Evolutionary conservation across 2,329 filamentous ascomycete species (phyloP), one percentile per base, ranked within the genome.

Genomic region (Helotiales sp.): DNA sequence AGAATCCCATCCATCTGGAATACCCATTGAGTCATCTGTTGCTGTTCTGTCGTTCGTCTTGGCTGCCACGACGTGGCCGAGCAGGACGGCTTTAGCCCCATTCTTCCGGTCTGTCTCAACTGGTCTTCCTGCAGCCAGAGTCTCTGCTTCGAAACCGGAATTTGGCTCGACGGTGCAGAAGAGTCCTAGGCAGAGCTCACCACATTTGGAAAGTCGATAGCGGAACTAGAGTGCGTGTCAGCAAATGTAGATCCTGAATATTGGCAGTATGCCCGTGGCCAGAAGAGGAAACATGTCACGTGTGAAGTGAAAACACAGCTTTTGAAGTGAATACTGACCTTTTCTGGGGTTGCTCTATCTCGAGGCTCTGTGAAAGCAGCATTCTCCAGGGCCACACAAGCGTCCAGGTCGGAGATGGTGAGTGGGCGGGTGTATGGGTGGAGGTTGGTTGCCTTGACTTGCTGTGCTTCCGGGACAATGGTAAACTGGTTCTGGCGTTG

Each of bases 51-150:
- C 81, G 34, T 79, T 77, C 34, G 86, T 88, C 63, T 89, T 87
- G 12, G 91, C 93, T 19, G 89, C 83, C 61, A 96, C 79, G 63
- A 93, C 80, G 73, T 96, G 90, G 36, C 85, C 92, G 48, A 96
- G 79, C 24, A 96, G 79, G 44, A 90, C 80, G 60, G 81, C 79
- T 57, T 77, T 72, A 40, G 76, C 79, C 60, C 82, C 82, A 65
- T 85, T 77, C 46, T 77, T 69, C n/a, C 83, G 76, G 69, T 81
- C 76, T 62, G 81, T 80, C 71, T 90, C 83, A 65, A 90, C 79
- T 34, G 81, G 78, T 64, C 77, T 75, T 64, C 84, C 82, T 51
- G 75, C 75, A 63, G 77, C 71, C 64, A 82, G 72, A 59, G 85
- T 88, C 61, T 81, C 75, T 52, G 81, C 73, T 65, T 77, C 68